Base-by-base conservation (phyloP, 208 protist genomes). In the Trypanosoma scelopori region DNA sequence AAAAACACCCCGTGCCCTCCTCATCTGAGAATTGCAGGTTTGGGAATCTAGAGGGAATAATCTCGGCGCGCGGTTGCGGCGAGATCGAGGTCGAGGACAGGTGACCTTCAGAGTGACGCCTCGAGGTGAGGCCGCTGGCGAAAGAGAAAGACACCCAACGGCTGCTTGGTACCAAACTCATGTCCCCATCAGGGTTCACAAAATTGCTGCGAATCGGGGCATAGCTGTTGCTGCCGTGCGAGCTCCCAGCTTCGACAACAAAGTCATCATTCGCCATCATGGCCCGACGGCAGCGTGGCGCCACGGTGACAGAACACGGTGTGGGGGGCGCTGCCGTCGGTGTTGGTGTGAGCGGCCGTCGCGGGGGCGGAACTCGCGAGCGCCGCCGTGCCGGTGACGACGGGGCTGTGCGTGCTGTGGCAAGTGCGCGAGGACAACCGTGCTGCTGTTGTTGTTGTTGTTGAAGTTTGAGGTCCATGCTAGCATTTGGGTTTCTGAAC, bases 71-170 rank as follows among this genome's bases (percentile, higher is more conserved):
- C 22, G 55, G 65, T 35, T 9, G 27, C 23, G 65, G 65, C 1
- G 58, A 65, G 3, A 28, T 2, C 5, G 37, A 51, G 6, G 30
- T 28, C 15, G 53, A 57, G 18, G 55, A 28, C 0, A n/a, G 20
- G 32, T 56, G 46, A 15, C 32, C 55, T 20, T 49, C 45, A 4
- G 65, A 70, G 22, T 48, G 65, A 20, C 47, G 53, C 7, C 56
- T 55, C n/a, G 65, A 70, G 9, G 65, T 57, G 22, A 55, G 20
- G 3, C 41, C 55, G 25, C 65, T 70, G 23, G 65, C 28, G 30
- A 61, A 70, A 0, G 65, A 70, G 23, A 70, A 70, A 2, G 55
- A 63, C 25, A 70, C 65, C 27, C 47, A 70, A 5, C 65, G 65
- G 20, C 63, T 61, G 42, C 53, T 69, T n/a, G 1, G 46, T 20